A percentile compares a stretch with the other conserved stretches of the same genome.
These are phyloP conservation scores for Claviceps pusilla DNA, from an alignment of 2,329 filamentous ascomycete genomes.

Conservation along the genomic window DNA sequence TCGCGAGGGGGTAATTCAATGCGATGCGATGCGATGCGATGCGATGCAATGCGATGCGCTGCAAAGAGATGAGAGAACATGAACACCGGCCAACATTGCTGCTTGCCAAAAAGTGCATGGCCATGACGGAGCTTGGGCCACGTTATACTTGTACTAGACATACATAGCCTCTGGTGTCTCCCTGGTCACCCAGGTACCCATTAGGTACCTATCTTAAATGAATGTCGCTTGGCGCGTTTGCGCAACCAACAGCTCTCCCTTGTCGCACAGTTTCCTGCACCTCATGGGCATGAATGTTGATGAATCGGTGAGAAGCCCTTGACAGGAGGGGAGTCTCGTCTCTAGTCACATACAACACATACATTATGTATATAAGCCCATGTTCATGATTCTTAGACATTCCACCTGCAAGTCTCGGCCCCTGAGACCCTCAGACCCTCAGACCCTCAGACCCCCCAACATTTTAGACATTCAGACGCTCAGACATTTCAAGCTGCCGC, in stretches of 20 bases:
- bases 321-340: not conserved
- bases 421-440: not conserved
- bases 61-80: not conserved
- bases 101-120: no score
- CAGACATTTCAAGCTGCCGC: no score
- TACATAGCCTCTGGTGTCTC: not conserved
- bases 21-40: not conserved
- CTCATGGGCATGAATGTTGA: not conserved
- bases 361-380: not conserved
- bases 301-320: not conserved
- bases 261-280: not conserved
- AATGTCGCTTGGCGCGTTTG: no score
- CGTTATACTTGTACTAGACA: not conserved
- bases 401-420: not conserved
- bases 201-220: no score
- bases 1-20: not conserved
- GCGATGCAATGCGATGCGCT: no score
- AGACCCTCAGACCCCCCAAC: not conserved
- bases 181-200: no score
- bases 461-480: not conserved
- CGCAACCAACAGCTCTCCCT: not conserved
- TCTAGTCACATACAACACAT: no score
- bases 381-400: not conserved
- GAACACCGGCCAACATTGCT: no score
- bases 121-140: not conserved